Base-by-base conservation (phyloP, 2,329 filamentous ascomycete genomes). In the Hymenoscyphus fraxineus region DNA sequence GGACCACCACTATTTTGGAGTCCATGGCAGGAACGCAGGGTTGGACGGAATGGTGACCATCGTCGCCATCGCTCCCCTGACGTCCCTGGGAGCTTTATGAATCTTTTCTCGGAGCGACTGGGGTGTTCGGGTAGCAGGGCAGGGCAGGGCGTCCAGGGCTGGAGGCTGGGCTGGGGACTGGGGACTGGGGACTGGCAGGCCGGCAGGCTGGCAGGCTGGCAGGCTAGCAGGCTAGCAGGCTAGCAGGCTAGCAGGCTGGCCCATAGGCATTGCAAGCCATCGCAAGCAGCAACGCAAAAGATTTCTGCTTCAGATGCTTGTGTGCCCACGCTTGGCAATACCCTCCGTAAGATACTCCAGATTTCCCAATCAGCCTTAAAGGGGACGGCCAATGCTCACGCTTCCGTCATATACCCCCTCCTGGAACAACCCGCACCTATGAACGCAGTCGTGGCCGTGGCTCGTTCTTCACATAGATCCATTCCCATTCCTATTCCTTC, bases 351-450 rank as follows among this genome's bases (percentile, higher is more conserved):
- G 67, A 69, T 71, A 72, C 71, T 73, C 71, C 72, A 73, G 72
- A 73, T 70, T 71, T 73, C 66, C 69, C 69, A 57, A 74, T 73
- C 73, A 74, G 73, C 72, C 73, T 74, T 74, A 74, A 73, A 73
- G 68, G 68, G 67, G 71, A 71, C 59, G 68, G 64, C 69, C 65
- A 71, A 71, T 73, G 71, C 72, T 69, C 68, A 67, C 63, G 60
- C 67, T 60, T 69, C 71, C 68, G 67, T 70, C 67, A 69, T 69
- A 72, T 73, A 68, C 68, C 68, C 71, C 67, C 63, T 65, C 64
- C 66, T 54, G 64, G 63, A 64, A 66, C 68, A 67, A 54, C 65
- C 64, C 68, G 62, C 67, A 56, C 69, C 65, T 67, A 63, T 68
- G 64, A 69, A 67, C 64, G 38, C 59, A 59, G 55, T 51, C 19